phyloP scores from a whole-genome alignment of 176 grass and related monocot genomes.

The Eragrostis nindensis region DNA sequence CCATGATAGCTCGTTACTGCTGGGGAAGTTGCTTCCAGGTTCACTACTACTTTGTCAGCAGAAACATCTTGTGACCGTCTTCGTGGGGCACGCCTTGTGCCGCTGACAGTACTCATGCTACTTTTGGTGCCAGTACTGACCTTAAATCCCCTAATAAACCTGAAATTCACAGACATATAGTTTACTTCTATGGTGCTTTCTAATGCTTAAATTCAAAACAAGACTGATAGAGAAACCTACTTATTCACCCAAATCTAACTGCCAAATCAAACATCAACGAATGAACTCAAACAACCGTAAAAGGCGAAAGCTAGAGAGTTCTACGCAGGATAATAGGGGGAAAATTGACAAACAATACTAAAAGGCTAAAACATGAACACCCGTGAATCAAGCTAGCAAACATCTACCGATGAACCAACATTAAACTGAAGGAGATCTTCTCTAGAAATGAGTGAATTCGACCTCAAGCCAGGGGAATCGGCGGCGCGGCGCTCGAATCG shows the following conservation, averaged over 20 bases:
- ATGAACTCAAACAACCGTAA: too few relatives aligned
- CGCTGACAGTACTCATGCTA: conserved; percentile 44
- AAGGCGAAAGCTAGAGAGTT: neutral
- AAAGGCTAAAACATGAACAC: neutral
- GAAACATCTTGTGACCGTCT: conserved; percentile 35
- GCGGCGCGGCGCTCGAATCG: neutral
- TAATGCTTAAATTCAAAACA: neutral
- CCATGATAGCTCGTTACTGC: neutral
- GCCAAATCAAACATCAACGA: neutral
- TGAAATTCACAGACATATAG: conserved; percentile 25
- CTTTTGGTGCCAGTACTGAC: conserved; percentile 11
- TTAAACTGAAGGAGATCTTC: neutral
- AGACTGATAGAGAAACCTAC: neutral
- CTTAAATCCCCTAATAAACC: conserved; percentile 19
- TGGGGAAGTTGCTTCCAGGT: conserved; percentile 26
- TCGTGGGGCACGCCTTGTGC: conserved; percentile 18
- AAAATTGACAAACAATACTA: neutral
- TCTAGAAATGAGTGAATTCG: conserved; percentile 3
- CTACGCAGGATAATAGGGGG: neutral
- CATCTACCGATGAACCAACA: neutral
- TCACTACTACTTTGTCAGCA: conserved; percentile 48
- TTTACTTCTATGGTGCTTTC: neutral
- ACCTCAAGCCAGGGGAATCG: neutral
- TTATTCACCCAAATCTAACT: neutral
- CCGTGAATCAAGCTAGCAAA: neutral